phyloP scores from a whole-genome alignment of 2,329 filamentous ascomycete species.

The Diaporthe amygdali region DNA sequence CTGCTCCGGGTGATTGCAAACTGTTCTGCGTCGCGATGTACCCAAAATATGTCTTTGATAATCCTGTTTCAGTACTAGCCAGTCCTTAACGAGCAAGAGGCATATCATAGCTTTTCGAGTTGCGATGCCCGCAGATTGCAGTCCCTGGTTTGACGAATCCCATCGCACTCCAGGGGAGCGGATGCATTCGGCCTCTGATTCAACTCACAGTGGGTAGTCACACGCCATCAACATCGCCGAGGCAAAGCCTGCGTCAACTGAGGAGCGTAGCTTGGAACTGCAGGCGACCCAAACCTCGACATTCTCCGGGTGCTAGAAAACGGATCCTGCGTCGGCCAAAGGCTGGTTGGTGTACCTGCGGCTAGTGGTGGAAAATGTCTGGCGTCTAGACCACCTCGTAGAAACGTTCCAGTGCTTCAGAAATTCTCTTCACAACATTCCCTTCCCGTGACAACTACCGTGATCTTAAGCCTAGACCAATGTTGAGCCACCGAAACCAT shows the following conservation, averaged over 20 bases:
- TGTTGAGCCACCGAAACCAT: neutral
- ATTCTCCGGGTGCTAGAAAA: neutral
- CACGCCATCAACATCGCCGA: neutral
- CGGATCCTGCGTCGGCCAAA: neutral
- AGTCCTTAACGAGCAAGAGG: neutral
- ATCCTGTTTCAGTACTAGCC: neutral
- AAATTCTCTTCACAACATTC: neutral
- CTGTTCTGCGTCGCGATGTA: neutral
- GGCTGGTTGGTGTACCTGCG: neutral
- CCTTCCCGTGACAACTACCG: neutral
- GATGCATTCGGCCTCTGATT: neutral
- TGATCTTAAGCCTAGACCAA: neutral
- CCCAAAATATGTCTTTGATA: neutral
- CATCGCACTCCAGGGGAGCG: neutral
- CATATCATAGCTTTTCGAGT: neutral
- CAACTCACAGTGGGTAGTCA: neutral
- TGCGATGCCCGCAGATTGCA: neutral
- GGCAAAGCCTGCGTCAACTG: neutral
- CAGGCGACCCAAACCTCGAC: neutral
- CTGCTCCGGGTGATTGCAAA: neutral
- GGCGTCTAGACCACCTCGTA: neutral
- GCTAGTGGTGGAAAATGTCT: neutral
- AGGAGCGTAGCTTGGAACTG: neutral
- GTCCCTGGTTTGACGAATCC: neutral
- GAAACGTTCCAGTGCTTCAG: neutral